phyloP scores from a whole-genome alignment of 169 alveolate genomes.

The Plasmodium gallinaceum region DNA sequence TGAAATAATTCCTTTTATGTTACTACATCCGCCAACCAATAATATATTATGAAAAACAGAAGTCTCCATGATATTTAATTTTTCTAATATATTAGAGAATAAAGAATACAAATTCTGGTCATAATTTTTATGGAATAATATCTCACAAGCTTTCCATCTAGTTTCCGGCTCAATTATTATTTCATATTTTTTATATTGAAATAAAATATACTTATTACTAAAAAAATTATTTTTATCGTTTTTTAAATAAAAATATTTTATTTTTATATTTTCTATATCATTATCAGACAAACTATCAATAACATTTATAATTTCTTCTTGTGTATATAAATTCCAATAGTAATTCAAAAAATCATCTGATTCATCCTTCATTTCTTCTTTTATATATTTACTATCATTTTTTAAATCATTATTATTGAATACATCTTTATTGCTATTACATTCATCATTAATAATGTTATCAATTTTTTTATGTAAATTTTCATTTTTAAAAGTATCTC shows the following conservation, averaged over 20 bases:
- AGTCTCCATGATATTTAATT: slow-evolving; percentile 25
- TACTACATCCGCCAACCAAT: slow-evolving; percentile 74
- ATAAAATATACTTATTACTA: slow-evolving; percentile 45
- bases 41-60: slow-evolving; percentile 57
- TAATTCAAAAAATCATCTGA: slow-evolving; percentile 2
- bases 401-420: not conserved
- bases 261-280: slow-evolving; percentile 62
- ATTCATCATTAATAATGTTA: not conserved
- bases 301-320: slow-evolving; percentile 32
- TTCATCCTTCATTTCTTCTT: not conserved
- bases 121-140: slow-evolving; percentile 49
- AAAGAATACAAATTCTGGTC: slow-evolving; percentile 57
- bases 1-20: slow-evolving; percentile 67
- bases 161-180: slow-evolving; percentile 57
- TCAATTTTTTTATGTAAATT: not conserved
- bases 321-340: slow-evolving; percentile 25
- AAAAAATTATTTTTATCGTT: slow-evolving; percentile 13
- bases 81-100: slow-evolving; percentile 41
- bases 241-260: slow-evolving; percentile 70
- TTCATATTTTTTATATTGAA: slow-evolving; percentile 35
- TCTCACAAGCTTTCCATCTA: slow-evolving; percentile 76
- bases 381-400: not conserved
- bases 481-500: not conserved
- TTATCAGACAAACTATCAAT: slow-evolving; percentile 59
- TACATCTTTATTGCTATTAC: not conserved